Base-by-base conservation (phyloP, 1,139 yeast genomes). In the Kurtzmaniella quercitrusa region DNA sequence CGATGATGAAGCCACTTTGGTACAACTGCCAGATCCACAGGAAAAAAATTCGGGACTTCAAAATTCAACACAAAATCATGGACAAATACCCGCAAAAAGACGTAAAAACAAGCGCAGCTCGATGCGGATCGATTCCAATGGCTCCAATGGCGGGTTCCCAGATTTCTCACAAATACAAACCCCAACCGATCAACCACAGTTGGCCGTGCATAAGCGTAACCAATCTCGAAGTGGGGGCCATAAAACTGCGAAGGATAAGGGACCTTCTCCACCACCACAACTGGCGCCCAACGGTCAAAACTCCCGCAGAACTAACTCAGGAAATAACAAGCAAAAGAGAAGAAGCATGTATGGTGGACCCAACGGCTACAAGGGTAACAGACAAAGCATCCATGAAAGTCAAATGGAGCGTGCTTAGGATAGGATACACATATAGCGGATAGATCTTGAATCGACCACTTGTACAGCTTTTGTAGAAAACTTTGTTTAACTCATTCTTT, bases 1-100 rank as follows among this genome's bases (percentile, higher is more conserved):
- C n/a, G 63, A 65, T 50, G 74, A 66, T 42, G 73, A 67, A 41
- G 73, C 66, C 21, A 62, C 69, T 2, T 54, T 63, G 39, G 54
- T 59, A 17, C 60, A 52, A 37, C 57, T 66, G 12, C 65, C 66
- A 1, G 66, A 63, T 36, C 41, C 46, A 33, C 33, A 52, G 47
- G 23, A 51, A 47, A 16, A 42, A 44, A 11, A 43, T 46, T 9
- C 23, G 23, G 43, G 18, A 14, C 16, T 30, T 11, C 18, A 30
- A 5, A 50, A 46, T 40, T 43, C 51, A 23, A 54, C 58, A 23
- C 60, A 65, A 51, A 58, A 54, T 36, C 65, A 58, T 47, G 55
- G 68, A 12, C 49, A 57, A 30, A 56, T 57, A 30, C 45, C 56
- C 2, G 5, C 34, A 4, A 56, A 50, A 30, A 47, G 55, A 45